Percentiles rank a stretch among this genome's conserved stretches.
Conservation (phyloP, 345 rosid species). For the Garcia nutans region DNA sequence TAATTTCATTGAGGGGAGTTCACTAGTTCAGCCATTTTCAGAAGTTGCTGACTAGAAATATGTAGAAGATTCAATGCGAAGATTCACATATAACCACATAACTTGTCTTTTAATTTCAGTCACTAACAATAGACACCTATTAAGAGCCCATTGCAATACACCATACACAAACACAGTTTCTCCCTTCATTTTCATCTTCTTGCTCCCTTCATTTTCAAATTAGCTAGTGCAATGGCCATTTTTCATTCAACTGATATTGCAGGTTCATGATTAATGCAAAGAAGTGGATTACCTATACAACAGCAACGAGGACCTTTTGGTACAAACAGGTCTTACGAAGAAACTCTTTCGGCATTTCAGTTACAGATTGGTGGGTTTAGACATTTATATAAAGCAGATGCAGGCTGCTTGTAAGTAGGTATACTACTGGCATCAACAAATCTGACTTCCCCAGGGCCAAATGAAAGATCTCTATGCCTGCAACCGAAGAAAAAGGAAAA, state of each 20-base stretch:
- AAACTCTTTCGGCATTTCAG: constrained; percentile 32
- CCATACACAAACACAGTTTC: not conserved
- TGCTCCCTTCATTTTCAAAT: not conserved
- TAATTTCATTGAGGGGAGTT: no score
- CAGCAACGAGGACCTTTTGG: no score
- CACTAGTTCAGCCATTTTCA: no score
- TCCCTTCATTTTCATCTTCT: not conserved
- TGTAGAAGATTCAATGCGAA: no score
- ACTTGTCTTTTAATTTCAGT: no score
- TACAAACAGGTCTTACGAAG: not conserved
- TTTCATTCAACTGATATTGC: no score
- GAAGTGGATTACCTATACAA: not conserved
- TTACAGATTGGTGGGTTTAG: constrained; percentile 72
- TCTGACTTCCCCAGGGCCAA: constrained; percentile 78
- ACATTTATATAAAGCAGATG: constrained; percentile 83
- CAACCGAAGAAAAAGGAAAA: constrained; percentile 9
- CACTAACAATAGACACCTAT: not conserved
- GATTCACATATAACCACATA: no score
- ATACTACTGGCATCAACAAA: constrained; percentile 65
- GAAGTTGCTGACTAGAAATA: no score
- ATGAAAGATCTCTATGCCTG: constrained; percentile 77
- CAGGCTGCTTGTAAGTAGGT: constrained; percentile 82
- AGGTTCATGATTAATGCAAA: no score
- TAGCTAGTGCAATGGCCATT: no score
- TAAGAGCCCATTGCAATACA: not conserved